Percentiles rank a stretch among this genome's conserved stretches.
These are phyloP conservation scores for Wolfiporia cocos DNA, from an alignment of 1,284 basidiomycete species.

Conservation along the genomic window DNA sequence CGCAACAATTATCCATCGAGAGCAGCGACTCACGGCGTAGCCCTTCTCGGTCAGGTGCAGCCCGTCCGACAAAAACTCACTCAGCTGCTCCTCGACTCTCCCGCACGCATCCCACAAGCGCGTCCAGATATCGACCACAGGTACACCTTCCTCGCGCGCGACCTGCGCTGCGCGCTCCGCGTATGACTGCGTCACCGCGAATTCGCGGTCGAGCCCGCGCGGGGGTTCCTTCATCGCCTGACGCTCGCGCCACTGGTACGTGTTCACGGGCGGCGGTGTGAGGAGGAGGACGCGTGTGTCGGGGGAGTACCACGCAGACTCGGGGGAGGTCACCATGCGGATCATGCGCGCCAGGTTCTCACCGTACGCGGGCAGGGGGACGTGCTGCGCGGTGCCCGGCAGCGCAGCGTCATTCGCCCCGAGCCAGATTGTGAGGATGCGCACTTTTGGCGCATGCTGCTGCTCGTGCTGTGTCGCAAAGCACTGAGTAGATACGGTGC, in stretches of 20 bases:
- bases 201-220: conserved; percentile 46
- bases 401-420: conserved; percentile 72
- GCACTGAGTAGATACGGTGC: conserved; percentile 29
- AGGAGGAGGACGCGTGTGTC: conserved; percentile 76
- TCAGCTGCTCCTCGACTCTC: conserved; percentile 43
- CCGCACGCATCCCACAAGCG: conserved; percentile 62
- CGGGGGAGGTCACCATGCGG: conserved; percentile 50
- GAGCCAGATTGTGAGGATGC: conserved; percentile 81
- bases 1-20: no score
- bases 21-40: conserved; percentile 48
- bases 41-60: conserved; percentile 70
- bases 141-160: conserved; percentile 45
- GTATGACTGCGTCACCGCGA: conserved; percentile 58
- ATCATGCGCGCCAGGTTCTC: conserved; percentile 63
- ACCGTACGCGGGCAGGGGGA: conserved; percentile 64
- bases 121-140: conserved; percentile 67
- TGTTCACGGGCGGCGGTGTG: conserved; percentile 80
- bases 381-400: conserved; percentile 45
- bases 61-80: conserved; percentile 58
- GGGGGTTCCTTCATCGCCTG: conserved; percentile 40
- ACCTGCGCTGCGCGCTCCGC: conserved; percentile 63
- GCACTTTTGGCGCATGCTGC: conserved; percentile 50
- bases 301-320: conserved; percentile 65
- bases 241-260: conserved; percentile 44
- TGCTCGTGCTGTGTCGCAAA: conserved; percentile 49